These are phyloP conservation scores for Chaetomium cochliodes DNA, from an alignment of 495 filamentous ascomycete genomes.

Conservation along the genomic window DNA sequence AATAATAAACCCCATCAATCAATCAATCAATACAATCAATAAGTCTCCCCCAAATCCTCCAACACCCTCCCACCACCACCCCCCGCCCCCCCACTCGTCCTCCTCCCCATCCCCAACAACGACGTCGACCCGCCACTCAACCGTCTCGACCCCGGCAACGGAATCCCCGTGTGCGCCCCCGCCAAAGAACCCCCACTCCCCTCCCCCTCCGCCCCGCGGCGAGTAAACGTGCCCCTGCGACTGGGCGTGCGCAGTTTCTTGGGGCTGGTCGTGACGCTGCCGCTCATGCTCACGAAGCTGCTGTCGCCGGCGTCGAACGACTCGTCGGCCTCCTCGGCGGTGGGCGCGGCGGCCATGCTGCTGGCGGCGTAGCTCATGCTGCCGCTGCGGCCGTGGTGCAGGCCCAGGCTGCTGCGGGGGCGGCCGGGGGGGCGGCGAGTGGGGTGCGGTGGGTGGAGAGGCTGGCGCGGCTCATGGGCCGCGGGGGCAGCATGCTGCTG, in stretches of 20 bases:
- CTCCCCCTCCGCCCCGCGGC: slow-evolving; percentile 47
- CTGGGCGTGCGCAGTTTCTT: background rate
- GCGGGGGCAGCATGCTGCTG: slow-evolving; percentile 54
- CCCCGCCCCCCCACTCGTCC: slow-evolving; percentile 40
- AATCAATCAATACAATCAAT: slow-evolving; percentile 30
- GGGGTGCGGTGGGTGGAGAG: slow-evolving; percentile 64
- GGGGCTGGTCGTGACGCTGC: background rate
- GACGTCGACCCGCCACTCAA: slow-evolving; percentile 45
- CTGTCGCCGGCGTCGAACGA: too few relatives aligned
- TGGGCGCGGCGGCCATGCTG: slow-evolving; percentile 32
- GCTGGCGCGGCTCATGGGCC: slow-evolving; percentile 61
- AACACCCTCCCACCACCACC: slow-evolving; percentile 34
- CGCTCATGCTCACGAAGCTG: background rate
- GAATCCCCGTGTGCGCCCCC: slow-evolving; percentile 23
- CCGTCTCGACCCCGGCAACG: slow-evolving; percentile 39
- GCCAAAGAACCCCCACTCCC: slow-evolving; percentile 33
- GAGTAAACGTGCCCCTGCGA: slow-evolving; percentile 50
- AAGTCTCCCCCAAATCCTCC: slow-evolving; percentile 52
- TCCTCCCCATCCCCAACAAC: slow-evolving; percentile 37
- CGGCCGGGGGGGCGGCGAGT: slow-evolving; percentile 41
- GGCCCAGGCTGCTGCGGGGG: slow-evolving; percentile 53
- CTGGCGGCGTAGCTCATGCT: slow-evolving; percentile 39
- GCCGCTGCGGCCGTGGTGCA: slow-evolving; percentile 33
- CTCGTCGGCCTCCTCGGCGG: slow-evolving; percentile 43
- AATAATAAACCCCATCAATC: background rate